Evolutionary conservation across 257 asterid species (phyloP).

Genomic region (Przewalskia tangutica): DNA sequence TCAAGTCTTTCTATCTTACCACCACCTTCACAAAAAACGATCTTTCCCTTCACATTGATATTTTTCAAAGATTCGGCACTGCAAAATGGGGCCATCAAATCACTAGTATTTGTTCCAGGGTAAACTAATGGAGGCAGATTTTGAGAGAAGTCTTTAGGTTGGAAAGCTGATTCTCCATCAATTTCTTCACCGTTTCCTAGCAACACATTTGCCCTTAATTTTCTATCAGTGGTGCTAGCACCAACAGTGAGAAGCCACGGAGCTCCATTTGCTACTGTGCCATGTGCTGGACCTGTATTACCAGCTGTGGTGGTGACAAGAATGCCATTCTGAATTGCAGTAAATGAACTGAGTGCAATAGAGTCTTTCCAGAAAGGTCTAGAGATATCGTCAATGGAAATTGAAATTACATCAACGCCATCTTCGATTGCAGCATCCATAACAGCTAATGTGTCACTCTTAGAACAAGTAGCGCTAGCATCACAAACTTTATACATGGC

Average conservation of each 20-base stretch:
- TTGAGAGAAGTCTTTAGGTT: constrained; percentile 4
- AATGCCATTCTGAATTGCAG: constrained; percentile 18
- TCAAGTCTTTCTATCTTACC: no score
- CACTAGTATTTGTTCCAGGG: not conserved
- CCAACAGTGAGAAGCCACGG: no score
- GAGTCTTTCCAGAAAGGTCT: no score
- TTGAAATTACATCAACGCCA: no score
- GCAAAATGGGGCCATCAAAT: not conserved
- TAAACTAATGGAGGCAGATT: constrained; percentile 8
- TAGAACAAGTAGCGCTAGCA: not conserved
- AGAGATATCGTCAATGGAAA: no score
- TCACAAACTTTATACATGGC: constrained; percentile 24
- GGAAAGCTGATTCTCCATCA: constrained; percentile 19
- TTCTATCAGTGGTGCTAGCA: no score
- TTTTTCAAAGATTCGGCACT: no score
- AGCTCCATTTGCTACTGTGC: constrained; percentile 2
- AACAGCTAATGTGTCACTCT: no score
- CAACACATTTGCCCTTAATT: not conserved
- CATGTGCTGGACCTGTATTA: constrained; percentile 11
- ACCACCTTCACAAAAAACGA: no score
- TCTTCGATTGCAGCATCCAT: no score
- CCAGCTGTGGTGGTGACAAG: constrained; percentile 20
- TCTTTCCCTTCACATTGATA: no score
- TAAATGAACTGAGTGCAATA: not conserved
- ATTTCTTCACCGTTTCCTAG: constrained; percentile 14